These are phyloP conservation scores for Chenopodium formosanum DNA, from an alignment of 148 eudicot genomes.

Conservation along the genomic window DNA sequence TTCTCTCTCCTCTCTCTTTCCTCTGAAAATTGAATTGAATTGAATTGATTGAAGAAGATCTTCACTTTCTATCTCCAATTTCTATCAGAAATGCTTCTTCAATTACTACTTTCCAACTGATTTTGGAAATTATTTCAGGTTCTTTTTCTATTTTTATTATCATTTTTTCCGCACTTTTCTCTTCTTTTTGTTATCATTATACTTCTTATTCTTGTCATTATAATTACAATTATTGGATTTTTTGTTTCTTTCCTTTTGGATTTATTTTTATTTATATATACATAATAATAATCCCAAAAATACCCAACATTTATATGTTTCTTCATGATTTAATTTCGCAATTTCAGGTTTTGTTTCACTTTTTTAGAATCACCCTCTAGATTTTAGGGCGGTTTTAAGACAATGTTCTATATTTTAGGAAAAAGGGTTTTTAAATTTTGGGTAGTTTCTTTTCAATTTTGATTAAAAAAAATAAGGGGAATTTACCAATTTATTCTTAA, in stretches of 20 bases:
- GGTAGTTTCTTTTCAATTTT: not conserved
- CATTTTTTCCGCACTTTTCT: not conserved
- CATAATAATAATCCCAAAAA: not conserved
- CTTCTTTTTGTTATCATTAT: not conserved
- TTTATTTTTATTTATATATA: not conserved
- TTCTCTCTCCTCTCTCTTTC: not conserved
- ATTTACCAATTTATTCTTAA: not conserved
- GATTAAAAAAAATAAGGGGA: not conserved
- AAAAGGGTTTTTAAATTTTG: not conserved
- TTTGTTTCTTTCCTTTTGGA: constrained; percentile 15
- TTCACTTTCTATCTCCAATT: not conserved
- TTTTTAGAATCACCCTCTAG: not conserved
- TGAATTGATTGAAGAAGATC: not conserved
- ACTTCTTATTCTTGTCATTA: not conserved
- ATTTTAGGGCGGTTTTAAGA: not conserved
- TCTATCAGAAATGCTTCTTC: not conserved
- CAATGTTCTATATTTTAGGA: not conserved
- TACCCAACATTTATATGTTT: not conserved
- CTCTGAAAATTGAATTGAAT: not conserved
- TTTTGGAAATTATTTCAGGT: not conserved
- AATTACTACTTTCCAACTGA: not conserved
- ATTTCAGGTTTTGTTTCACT: not conserved
- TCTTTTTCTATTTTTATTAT: not conserved
- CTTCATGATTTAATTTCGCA: not conserved
- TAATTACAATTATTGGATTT: not conserved